Percentiles rank a stretch among this genome's conserved stretches.
Conservation (phyloP, 1,284 basidiomycete species). For the Rhodotorula sp. region DNA sequence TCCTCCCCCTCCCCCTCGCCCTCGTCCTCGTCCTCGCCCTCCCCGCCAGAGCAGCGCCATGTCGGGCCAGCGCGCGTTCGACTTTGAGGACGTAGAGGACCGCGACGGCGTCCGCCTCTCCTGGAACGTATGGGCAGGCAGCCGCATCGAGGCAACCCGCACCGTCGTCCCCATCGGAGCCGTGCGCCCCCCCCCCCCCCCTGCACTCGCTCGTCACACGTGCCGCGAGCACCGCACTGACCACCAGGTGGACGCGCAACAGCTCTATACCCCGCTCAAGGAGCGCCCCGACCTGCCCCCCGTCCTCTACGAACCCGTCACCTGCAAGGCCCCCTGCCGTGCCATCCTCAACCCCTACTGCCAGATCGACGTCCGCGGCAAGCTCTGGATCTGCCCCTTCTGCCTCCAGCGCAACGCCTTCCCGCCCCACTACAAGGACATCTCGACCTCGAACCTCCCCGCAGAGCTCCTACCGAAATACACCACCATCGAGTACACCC, state of each 20-base stretch:
- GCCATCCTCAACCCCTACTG: constrained; percentile 84
- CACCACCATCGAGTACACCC: constrained; percentile 98
- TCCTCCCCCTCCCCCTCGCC: background rate
- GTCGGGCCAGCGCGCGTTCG: constrained; percentile 33
- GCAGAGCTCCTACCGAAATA: constrained; percentile 96
- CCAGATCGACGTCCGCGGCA: constrained; percentile 97
- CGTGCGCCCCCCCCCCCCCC: constrained; percentile 8
- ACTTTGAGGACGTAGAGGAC: constrained; percentile 46
- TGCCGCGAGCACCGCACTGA: background rate
- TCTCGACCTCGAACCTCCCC: constrained; percentile 93
- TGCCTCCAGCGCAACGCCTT: constrained; percentile 95
- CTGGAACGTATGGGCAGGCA: constrained; percentile 99
- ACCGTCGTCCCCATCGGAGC: constrained; percentile 98
- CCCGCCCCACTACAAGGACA: constrained; percentile 98
- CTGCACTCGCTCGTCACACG: background rate
- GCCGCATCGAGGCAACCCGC: constrained; percentile 93
- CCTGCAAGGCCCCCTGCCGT: constrained; percentile 95
- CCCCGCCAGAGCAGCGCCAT: background rate
- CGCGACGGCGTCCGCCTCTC: constrained; percentile 56
- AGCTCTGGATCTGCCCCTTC: constrained; percentile 99
- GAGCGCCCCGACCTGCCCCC: constrained; percentile 92
- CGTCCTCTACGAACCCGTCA: constrained; percentile 96
- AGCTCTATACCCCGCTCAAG: constrained; percentile 94
- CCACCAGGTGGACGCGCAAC: background rate
- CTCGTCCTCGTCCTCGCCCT: background rate